Evolutionary conservation across 2,329 filamentous ascomycete species (phyloP), one percentile per base, ranked within the genome.

Genomic region (Penicillium expansum): DNA sequence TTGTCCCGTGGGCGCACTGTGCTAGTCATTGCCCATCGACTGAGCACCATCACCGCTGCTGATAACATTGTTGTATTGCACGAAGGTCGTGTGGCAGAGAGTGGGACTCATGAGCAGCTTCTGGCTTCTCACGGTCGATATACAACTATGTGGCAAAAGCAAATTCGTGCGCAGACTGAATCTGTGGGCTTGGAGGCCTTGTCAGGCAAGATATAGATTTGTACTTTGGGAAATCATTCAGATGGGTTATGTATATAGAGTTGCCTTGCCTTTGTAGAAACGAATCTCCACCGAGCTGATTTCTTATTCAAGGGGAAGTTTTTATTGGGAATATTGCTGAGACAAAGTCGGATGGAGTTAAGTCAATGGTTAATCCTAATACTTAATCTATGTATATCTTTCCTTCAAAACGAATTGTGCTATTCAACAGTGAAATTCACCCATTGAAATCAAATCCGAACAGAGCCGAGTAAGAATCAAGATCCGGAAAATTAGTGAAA

Each of bases 61-160:
- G 48, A 50, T 41, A 50, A 50, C 5, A 50, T 50, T 30, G 48
- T 50, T 5, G 48, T 50, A 20, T 50, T 50, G 24, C 48, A 50
- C 24, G 35, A 50, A n/a, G 48, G 48, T 39, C 35, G 48, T 16
- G 48, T 41, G 2, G 48, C 48, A 1, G 48, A 50, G 13, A 41
- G 35, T 50, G 48, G 48, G 4, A 50, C 48, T 5, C 48, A 50
- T 22, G 48, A 41, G 13, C 24, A 41, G 24, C 24, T 50, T 11
- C 35, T 50, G 2, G 35, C 48, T 30, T 20, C 35, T 50, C 24
- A 30, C 0, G 48, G 48, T 22, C 48, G 48, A 16, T 50, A 50
- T 41, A 50, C 35, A 13, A n/a, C n/a, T 5, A 41, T 50, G 48
- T 50, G 48, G 48, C 48, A 41, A 24, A 50, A 50, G 24, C 48